phyloP scores from a whole-genome alignment of 2,329 filamentous ascomycete genomes.

The Pseudogymnoascus verrucosus region DNA sequence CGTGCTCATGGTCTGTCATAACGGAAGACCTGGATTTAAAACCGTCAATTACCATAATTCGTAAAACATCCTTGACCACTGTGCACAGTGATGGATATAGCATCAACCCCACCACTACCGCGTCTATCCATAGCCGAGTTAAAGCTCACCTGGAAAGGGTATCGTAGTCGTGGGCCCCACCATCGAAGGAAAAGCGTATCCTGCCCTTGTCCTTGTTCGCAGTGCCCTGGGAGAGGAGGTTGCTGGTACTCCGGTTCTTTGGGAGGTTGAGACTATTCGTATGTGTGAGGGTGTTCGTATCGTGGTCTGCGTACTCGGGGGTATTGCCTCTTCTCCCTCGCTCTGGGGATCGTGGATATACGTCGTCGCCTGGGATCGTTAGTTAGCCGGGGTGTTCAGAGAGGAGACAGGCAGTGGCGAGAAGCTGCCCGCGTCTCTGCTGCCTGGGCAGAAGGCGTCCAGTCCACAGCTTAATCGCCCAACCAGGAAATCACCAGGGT shows the following conservation, averaged over 20 bases:
- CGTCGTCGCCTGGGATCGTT: not conserved
- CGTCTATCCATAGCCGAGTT: constrained; percentile 5
- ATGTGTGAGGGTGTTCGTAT: not conserved
- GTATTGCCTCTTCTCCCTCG: constrained; percentile 3
- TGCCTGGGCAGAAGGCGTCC: not conserved
- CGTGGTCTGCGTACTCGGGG: not conserved
- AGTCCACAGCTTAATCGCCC: not conserved
- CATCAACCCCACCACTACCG: not conserved
- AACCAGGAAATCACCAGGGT: not conserved
- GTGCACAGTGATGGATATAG: constrained; percentile 6
- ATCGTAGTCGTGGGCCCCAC: constrained; percentile 57
- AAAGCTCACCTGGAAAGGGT: constrained; percentile 61
- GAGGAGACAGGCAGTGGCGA: not conserved
- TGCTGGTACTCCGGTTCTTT: constrained; percentile 60
- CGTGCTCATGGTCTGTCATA: constrained; percentile 80
- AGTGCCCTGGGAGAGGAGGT: constrained; percentile 38
- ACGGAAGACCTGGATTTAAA: constrained; percentile 59
- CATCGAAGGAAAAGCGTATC: constrained; percentile 71
- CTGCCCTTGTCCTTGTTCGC: constrained; percentile 47
- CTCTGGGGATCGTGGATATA: not conserved
- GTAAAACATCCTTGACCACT: not conserved
- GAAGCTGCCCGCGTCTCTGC: not conserved
- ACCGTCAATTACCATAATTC: constrained; percentile 9
- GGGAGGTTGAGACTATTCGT: constrained; percentile 31
- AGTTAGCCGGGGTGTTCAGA: not conserved